Evolutionary conservation across 768 basidiomycete species (phyloP).

Genomic region (Epithele typhae): DNA sequence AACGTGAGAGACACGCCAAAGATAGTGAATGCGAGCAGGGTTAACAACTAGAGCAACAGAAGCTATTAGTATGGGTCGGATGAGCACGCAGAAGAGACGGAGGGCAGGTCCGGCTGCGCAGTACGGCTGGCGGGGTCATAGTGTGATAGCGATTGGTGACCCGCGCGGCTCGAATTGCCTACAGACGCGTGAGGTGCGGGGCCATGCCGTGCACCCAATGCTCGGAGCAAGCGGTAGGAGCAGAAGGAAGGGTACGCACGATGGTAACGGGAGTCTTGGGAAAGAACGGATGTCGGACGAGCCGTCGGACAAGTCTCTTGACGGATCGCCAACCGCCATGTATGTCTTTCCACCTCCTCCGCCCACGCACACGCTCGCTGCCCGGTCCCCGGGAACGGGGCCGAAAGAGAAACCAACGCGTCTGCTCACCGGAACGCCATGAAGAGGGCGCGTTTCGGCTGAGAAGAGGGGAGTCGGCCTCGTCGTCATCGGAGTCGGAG

Average conservation of each 20-base stretch:
- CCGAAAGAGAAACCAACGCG: constrained; percentile 28
- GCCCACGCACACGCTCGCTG: constrained; percentile 32
- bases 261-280: constrained; percentile 80
- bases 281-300: constrained; percentile 71
- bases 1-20: constrained; percentile 84
- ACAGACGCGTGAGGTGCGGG: neutral
- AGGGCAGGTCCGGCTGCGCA: neutral
- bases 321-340: constrained; percentile 43
- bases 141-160: too few species aligned
- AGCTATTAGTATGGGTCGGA: neutral
- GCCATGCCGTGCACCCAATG: too few species aligned
- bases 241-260: constrained; percentile 39
- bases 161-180: constrained; percentile 1
- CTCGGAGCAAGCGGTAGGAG: too few species aligned
- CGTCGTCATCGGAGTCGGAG: constrained; percentile 60
- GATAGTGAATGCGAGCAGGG: constrained; percentile 70
- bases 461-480: constrained; percentile 35
- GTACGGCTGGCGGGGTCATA: too few species aligned
- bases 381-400: constrained; percentile 39
- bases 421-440: constrained; percentile 30
- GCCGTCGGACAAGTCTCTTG: constrained; percentile 49
- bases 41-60: constrained; percentile 45
- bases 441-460: constrained; percentile 29
- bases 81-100: neutral
- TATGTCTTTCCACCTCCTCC: constrained; percentile 44